Conservation (phyloP, 176 grass and related monocot genomes). For the Guadua angustifolia region DNA sequence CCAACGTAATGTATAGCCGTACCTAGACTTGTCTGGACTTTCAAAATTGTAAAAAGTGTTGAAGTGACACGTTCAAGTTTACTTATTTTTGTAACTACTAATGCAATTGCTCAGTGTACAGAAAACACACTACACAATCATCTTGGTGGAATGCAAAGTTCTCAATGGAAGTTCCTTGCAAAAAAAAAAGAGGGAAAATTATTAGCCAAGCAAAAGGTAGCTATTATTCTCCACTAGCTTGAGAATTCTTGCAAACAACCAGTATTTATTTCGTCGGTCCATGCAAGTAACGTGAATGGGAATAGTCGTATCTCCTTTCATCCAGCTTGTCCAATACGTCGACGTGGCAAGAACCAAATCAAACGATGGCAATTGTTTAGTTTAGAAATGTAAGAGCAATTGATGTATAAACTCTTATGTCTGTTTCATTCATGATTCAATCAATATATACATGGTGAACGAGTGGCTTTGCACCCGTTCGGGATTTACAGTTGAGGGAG, state of each 20-base stretch:
- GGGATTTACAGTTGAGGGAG: too few relatives aligned
- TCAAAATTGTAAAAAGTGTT: too few relatives aligned
- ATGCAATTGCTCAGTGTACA: not conserved
- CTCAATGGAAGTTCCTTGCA: not conserved
- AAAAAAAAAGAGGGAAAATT: not conserved
- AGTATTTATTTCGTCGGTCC: not conserved
- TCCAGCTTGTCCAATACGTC: not conserved
- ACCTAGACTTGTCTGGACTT: too few relatives aligned
- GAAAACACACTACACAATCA: not conserved
- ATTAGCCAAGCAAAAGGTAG: not conserved
- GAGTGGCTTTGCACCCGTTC: too few relatives aligned
- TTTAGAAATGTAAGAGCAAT: too few relatives aligned
- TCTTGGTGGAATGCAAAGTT: not conserved
- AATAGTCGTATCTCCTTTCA: not conserved
- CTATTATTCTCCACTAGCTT: not conserved
- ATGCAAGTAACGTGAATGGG: conserved; percentile 3
- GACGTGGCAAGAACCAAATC: not conserved
- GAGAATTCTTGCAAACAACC: conserved; percentile 30
- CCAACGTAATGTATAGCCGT: too few relatives aligned
- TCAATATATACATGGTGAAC: too few relatives aligned
- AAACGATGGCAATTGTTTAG: not conserved
- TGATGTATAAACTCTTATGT: too few relatives aligned
- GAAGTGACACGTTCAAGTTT: too few relatives aligned
- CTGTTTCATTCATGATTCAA: too few relatives aligned
- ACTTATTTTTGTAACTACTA: not conserved